These are phyloP conservation scores for Astrothelium macrocarpum DNA, from an alignment of 495 filamentous ascomycete species.

Conservation along the genomic window DNA sequence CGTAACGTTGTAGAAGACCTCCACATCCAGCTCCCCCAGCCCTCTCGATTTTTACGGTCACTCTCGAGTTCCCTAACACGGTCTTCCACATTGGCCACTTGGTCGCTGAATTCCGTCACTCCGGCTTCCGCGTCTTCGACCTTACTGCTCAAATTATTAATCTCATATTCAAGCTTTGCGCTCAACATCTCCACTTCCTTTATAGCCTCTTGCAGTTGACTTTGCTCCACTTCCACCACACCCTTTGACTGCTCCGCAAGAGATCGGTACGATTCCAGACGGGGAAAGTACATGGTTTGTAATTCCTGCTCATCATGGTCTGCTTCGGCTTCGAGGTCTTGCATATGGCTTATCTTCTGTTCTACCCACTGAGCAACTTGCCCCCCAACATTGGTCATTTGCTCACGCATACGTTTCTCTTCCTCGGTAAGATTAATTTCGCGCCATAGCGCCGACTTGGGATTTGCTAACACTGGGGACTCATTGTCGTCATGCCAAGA, in stretches of 20 bases:
- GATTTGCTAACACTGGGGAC: slow-evolving; percentile 19
- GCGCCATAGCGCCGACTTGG: slow-evolving; percentile 33
- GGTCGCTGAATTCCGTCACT: slow-evolving; percentile 66
- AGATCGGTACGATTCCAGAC: slow-evolving; percentile 51
- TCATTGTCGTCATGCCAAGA: slow-evolving; percentile 30
- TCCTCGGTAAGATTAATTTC: slow-evolving; percentile 46
- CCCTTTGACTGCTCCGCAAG: slow-evolving; percentile 58
- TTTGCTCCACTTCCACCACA: slow-evolving; percentile 55
- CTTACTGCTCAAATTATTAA: slow-evolving; percentile 66
- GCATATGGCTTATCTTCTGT: slow-evolving; percentile 50
- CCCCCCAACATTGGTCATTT: slow-evolving; percentile 40
- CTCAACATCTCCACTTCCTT: slow-evolving; percentile 74
- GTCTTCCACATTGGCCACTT: slow-evolving; percentile 69
- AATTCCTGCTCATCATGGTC: slow-evolving; percentile 54
- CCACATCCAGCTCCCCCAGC: slow-evolving; percentile 43
- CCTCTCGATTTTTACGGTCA: slow-evolving; percentile 54
- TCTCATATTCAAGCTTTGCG: slow-evolving; percentile 90
- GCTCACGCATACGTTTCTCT: slow-evolving; percentile 47
- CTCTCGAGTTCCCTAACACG: slow-evolving; percentile 60
- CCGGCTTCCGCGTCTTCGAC: slow-evolving; percentile 85
- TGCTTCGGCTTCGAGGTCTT: slow-evolving; percentile 51
- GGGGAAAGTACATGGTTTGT: slow-evolving; percentile 58
- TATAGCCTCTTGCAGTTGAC: slow-evolving; percentile 58
- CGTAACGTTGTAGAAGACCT: not conserved
- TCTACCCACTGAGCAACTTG: slow-evolving; percentile 57